These are phyloP conservation scores for Andrographis paniculata DNA, from an alignment of 305 asterid genomes.

Conservation along the genomic window DNA sequence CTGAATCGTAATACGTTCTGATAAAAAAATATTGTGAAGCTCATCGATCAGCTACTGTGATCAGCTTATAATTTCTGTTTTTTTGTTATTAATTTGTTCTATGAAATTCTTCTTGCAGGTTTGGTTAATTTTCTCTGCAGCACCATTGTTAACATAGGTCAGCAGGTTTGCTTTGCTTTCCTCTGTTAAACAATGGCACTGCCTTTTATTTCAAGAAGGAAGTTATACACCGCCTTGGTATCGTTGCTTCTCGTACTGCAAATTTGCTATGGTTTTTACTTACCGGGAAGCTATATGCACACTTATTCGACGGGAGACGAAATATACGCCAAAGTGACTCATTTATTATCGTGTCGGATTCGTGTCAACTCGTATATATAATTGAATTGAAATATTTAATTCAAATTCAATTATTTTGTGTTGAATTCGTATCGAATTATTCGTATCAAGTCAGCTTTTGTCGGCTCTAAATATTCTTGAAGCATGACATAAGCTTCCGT, in stretches of 20 bases:
- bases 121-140: conserved; percentile 10
- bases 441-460: no score
- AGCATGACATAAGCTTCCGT: no score
- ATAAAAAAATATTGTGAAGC: not conserved
- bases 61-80: not conserved
- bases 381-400: no score
- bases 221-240: conserved; percentile 14
- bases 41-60: not conserved
- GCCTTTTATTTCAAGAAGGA: conserved; percentile 16
- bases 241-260: conserved; percentile 18
- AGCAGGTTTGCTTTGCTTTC: conserved; percentile 12
- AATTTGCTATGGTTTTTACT: conserved; percentile 26
- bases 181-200: conserved; percentile 17
- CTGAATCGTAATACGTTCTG: not conserved
- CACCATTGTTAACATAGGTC: conserved; percentile 16
- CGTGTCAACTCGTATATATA: no score
- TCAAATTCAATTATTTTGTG: no score
- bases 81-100: conserved; percentile 6
- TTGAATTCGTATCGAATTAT: no score
- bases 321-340: conserved; percentile 37
- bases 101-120: conserved; percentile 21
- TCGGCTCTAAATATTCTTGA: no score
- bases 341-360: no score
- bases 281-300: conserved; percentile 31
- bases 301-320: conserved; percentile 25